Evolutionary conservation across 179 eudicot species (phyloP).

Genomic region (Patellifolia procumbens): DNA sequence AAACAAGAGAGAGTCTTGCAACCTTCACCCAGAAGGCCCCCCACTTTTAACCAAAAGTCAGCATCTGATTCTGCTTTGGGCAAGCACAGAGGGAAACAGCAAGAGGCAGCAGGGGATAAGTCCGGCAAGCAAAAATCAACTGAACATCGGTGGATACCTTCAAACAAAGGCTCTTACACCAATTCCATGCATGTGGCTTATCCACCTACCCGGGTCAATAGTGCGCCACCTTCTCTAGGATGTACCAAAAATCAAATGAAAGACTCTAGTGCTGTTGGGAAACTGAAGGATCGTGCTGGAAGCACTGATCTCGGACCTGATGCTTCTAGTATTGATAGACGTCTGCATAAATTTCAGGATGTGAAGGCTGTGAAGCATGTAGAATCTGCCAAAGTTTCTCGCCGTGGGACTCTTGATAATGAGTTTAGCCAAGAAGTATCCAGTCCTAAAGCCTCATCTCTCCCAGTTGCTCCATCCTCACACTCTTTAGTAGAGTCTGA

Average conservation of each 20-base stretch:
- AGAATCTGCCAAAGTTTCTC: slow-evolving; percentile 26
- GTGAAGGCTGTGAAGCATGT: slow-evolving; percentile 11
- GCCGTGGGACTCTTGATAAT: slow-evolving; percentile 33
- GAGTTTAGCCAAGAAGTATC: slow-evolving; percentile 28
- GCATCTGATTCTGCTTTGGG: slow-evolving; percentile 50
- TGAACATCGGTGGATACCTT: slow-evolving; percentile 71
- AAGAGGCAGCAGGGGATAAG: slow-evolving; percentile 41
- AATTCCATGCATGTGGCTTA: slow-evolving; percentile 76
- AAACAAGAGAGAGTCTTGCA: slow-evolving; percentile 53
- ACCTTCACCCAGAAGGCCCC: slow-evolving; percentile 48
- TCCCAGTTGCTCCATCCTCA: slow-evolving; percentile 14
- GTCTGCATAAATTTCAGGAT: slow-evolving; percentile 30
- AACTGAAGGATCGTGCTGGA: slow-evolving; percentile 42
- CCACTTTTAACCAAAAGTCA: slow-evolving; percentile 49
- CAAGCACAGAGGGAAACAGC: slow-evolving; percentile 47
- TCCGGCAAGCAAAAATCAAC: slow-evolving; percentile 49
- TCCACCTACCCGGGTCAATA: slow-evolving; percentile 72
- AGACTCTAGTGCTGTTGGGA: slow-evolving; percentile 46
- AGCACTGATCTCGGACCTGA: slow-evolving; percentile 35
- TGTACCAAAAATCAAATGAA: slow-evolving; percentile 40
- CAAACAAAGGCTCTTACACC: slow-evolving; percentile 72
- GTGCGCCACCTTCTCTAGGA: slow-evolving; percentile 66
- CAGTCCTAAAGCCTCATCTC: slow-evolving; percentile 26
- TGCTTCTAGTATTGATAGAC: slow-evolving; percentile 29
- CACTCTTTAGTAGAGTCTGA: slow-evolving; percentile 17